Conservation (phyloP, 1,284 basidiomycete genomes). For the Anthracocystis setariae region DNA sequence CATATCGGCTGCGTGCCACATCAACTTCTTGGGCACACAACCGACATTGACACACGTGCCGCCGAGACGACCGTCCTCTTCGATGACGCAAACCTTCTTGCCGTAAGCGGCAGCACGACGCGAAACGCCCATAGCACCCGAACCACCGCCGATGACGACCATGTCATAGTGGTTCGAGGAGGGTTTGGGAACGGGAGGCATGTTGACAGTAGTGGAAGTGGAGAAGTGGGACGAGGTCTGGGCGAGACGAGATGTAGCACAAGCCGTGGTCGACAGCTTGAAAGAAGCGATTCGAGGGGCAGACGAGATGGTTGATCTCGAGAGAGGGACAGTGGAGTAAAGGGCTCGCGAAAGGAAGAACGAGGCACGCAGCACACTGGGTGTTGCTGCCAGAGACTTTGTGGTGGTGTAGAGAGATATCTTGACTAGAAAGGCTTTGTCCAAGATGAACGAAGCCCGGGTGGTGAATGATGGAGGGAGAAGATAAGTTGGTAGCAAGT, state of each 20-base stretch:
- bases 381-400: conserved; percentile 4
- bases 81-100: conserved; percentile 90
- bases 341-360: not conserved
- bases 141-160: conserved; percentile 67
- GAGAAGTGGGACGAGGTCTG: conserved; percentile 40
- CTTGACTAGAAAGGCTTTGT: not conserved
- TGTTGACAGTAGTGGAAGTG: conserved; percentile 26
- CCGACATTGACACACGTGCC: conserved; percentile 96
- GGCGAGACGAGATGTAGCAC: conserved; percentile 18
- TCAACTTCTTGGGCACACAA: conserved; percentile 76
- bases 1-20: conserved; percentile 97
- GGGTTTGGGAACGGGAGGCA: conserved; percentile 64
- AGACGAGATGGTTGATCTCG: conserved; percentile 26
- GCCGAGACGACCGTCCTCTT: conserved; percentile 80
- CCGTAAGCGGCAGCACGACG: conserved; percentile 86
- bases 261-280: conserved; percentile 32
- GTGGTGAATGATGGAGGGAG: not conserved
- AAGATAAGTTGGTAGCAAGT: not conserved
- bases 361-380: conserved; percentile 1
- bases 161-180: conserved; percentile 60
- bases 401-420: conserved; percentile 1
- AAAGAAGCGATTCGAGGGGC: not conserved
- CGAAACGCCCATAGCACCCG: conserved; percentile 66
- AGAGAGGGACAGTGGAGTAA: not conserved
- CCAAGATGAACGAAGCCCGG: not conserved